These are phyloP conservation scores for Vinca major DNA, from an alignment of 305 asterid genomes.

Conservation along the genomic window DNA sequence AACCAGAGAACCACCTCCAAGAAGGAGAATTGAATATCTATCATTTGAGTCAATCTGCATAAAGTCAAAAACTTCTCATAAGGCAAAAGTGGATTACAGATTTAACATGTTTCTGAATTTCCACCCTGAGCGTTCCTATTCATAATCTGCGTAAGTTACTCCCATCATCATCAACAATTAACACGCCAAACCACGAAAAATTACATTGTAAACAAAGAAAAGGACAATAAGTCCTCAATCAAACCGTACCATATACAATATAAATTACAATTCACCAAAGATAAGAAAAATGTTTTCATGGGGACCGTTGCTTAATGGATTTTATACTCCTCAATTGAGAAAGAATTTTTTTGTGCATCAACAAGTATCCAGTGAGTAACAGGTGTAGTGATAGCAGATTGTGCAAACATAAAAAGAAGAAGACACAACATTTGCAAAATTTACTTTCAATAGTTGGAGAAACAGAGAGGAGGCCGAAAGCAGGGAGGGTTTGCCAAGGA, in stretches of 20 bases:
- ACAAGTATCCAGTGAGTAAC: background rate
- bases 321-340: background rate
- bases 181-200: background rate
- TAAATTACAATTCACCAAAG: background rate
- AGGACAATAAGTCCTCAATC: background rate
- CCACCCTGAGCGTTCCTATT: background rate
- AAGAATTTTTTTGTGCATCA: background rate
- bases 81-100: background rate
- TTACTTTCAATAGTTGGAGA: background rate
- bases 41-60: slow-evolving; percentile 54
- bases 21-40: slow-evolving; percentile 37
- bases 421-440: background rate
- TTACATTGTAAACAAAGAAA: background rate
- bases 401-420: background rate
- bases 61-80: slow-evolving; percentile 10
- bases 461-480: background rate
- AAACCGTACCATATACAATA: background rate
- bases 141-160: background rate
- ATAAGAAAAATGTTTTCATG: background rate
- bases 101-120: background rate
- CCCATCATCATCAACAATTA: no score
- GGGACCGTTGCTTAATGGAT: background rate
- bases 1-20: slow-evolving; percentile 48
- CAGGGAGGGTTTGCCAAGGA: background rate
- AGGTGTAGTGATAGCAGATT: background rate